Percentiles rank a stretch among this genome's conserved stretches.
Conservation (phyloP, 1,139 yeast species). For the Eremothecium coryli region DNA sequence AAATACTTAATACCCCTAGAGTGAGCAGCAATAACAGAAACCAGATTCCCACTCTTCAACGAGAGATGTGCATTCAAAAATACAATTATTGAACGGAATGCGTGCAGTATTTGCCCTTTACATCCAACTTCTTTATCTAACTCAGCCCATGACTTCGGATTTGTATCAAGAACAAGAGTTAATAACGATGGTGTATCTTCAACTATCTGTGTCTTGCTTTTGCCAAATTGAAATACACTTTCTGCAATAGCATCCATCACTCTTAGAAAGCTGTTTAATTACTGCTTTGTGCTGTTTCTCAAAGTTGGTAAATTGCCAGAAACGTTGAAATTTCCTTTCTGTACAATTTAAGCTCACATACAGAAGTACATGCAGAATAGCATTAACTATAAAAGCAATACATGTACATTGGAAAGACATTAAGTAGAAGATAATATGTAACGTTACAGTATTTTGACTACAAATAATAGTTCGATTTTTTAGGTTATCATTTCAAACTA, state of each 20-base stretch:
- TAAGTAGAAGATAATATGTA: no score
- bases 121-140: slow-evolving; percentile 30
- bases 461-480: no score
- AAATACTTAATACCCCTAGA: slow-evolving; percentile 61
- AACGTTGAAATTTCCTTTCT: no score
- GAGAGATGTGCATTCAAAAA: slow-evolving; percentile 76
- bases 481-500: no score
- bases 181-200: slow-evolving; percentile 79
- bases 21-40: slow-evolving; percentile 74
- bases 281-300: no score
- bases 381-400: no score
- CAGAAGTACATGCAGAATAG: no score
- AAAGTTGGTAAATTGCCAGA: no score
- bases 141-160: slow-evolving; percentile 68
- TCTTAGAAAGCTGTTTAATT: neutral
- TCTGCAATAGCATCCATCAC: slow-evolving; percentile 71
- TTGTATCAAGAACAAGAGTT: slow-evolving; percentile 68
- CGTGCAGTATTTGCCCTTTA: slow-evolving; percentile 19
- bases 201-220: slow-evolving; percentile 17
- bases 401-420: no score
- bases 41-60: slow-evolving; percentile 73
- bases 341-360: no score
- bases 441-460: no score
- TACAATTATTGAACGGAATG: slow-evolving; percentile 26
- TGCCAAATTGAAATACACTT: slow-evolving; percentile 40